Base-by-base conservation (phyloP, 1,139 yeast species). In the Pneumocystis oryctolagi region DNA sequence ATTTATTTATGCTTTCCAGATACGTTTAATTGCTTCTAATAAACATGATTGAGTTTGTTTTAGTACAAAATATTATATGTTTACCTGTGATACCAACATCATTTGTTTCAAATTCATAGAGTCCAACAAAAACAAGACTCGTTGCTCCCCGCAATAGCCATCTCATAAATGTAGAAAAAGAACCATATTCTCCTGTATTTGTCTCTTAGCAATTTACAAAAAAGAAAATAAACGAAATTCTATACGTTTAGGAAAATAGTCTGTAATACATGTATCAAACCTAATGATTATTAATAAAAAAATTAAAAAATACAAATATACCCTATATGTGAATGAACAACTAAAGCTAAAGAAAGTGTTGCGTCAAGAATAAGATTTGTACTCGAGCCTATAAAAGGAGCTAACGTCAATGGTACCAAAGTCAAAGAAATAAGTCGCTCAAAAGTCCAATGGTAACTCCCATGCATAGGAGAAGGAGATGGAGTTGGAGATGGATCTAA, bases 391-490 rank as follows among this genome's bases (percentile, higher is more conserved):
- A 84, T 80, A 67, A 89, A 82, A 6, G 97, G 96, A 2, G 85
- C 76, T 64, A 84, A 76, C 5, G 83, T 76, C 67, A 90, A 77
- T 31, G 97, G 97, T n/a, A 87, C 79, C 72, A 89, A 74, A 1
- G 85, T 81, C 30, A 84, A 74, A 8, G 90, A 80, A 16, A 87
- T 77, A 5, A 82, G 70, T 69, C 89, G 81, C 74, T 90, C 97
- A 70, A 85, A 83, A 16, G 89, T 77, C 96, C 96, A 89, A 77
- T 89, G 97, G 73, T 82, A 84, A 3, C 95, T 84, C 37, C 97
- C 97, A 71, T 87, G 90, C 68, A 79, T 74, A 70, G 55, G 55
- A 20, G 55, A 47, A 3, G 55, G 55, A 9, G 20, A 12, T 12
- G 55, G 55, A 25, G 30, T 20, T 6, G 55, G 55, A 1, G 55